Percentiles rank a stretch among this genome's conserved stretches.
Evolutionary conservation across 1,284 basidiomycete species (phyloP).

Genomic region (Rhodotorula sp.): DNA sequence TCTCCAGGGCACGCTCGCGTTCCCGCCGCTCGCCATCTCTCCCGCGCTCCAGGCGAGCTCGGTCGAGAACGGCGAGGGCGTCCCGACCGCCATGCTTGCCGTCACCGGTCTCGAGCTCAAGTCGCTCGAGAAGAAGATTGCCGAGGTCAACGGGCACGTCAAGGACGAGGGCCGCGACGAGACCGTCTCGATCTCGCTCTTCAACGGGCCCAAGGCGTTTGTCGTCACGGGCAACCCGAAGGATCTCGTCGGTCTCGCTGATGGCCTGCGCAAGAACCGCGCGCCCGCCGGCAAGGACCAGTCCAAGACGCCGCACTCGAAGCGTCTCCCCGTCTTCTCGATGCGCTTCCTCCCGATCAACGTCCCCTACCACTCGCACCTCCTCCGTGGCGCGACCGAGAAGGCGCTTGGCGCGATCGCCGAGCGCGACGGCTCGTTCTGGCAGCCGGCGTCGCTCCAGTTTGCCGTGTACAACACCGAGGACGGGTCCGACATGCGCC

Average conservation of each 20-base stretch:
- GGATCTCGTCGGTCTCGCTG: slow-evolving; percentile 90
- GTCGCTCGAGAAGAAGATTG: slow-evolving; percentile 78
- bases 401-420: slow-evolving; percentile 59
- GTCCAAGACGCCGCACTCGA: slow-evolving; percentile 88
- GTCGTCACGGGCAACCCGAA: slow-evolving; percentile 91
- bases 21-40: slow-evolving; percentile 90
- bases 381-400: slow-evolving; percentile 75
- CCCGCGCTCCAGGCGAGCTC: slow-evolving; percentile 84
- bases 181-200: slow-evolving; percentile 73
- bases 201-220: slow-evolving; percentile 87
- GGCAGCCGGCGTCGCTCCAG: slow-evolving; percentile 70
- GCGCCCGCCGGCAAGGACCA: slow-evolving; percentile 87
- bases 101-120: slow-evolving; percentile 79
- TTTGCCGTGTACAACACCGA: slow-evolving; percentile 93
- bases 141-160: slow-evolving; percentile 84
- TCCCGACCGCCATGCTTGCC: slow-evolving; percentile 89
- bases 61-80: slow-evolving; percentile 87
- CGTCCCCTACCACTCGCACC: slow-evolving; percentile 91
- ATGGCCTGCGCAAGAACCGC: slow-evolving; percentile 81
- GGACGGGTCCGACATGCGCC: slow-evolving; percentile 79
- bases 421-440: slow-evolving; percentile 64
- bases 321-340: slow-evolving; percentile 91
- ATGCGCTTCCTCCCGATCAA: slow-evolving; percentile 91
- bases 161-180: slow-evolving; percentile 52
- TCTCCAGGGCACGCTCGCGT: slow-evolving; percentile 66